A percentile compares a stretch with the other conserved stretches of the same genome.
These are phyloP conservation scores for Micromonas commoda DNA, from an alignment of 139 green algal species.

Conservation along the genomic window DNA sequence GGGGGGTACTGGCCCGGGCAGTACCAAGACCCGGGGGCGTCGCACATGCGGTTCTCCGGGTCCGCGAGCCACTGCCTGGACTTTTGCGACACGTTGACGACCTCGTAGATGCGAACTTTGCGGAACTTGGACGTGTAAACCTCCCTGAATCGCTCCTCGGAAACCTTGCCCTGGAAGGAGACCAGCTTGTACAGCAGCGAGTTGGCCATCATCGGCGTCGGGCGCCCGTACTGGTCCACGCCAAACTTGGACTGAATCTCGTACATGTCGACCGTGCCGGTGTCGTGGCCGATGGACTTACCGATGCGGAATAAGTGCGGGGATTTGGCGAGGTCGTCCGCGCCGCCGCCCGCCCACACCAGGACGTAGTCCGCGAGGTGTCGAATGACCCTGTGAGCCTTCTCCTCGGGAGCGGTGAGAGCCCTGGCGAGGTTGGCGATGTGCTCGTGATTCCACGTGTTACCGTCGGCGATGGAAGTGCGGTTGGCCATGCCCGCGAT, in stretches of 20 bases:
- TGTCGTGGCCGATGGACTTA: slow-evolving; percentile 36
- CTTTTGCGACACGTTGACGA: slow-evolving; percentile 26
- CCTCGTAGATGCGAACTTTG: slow-evolving; percentile 36
- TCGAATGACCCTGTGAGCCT: slow-evolving; percentile 44
- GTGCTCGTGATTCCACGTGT: slow-evolving; percentile 56
- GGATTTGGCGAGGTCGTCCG: slow-evolving; percentile 49
- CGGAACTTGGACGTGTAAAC: slow-evolving; percentile 34
- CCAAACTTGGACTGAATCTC: slow-evolving; percentile 20
- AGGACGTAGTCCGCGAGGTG: slow-evolving; percentile 50
- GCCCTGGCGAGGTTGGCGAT: slow-evolving; percentile 43
- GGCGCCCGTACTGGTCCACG: slow-evolving; percentile 8
- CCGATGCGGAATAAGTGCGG: slow-evolving; percentile 43
- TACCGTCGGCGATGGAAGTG: slow-evolving; percentile 50
- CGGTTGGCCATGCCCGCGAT: slow-evolving; percentile 52
- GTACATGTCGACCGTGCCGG: slow-evolving; percentile 25
- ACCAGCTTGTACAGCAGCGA: slow-evolving; percentile 32
- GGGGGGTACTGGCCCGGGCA: slow-evolving; percentile 31
- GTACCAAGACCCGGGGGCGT: slow-evolving; percentile 24
- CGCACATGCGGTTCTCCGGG: slow-evolving; percentile 31
- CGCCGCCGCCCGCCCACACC: slow-evolving; percentile 44
- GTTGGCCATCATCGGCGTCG: slow-evolving; percentile 29
- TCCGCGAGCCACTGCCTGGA: slow-evolving; percentile 29
- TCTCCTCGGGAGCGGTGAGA: slow-evolving; percentile 36
- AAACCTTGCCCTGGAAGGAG: slow-evolving; percentile 4
- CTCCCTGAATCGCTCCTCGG: slow-evolving; percentile 19